A percentile compares a stretch with the other conserved stretches of the same genome.
phyloP scores from a whole-genome alignment of 345 rosid species.

The Litchi chinensis region DNA sequence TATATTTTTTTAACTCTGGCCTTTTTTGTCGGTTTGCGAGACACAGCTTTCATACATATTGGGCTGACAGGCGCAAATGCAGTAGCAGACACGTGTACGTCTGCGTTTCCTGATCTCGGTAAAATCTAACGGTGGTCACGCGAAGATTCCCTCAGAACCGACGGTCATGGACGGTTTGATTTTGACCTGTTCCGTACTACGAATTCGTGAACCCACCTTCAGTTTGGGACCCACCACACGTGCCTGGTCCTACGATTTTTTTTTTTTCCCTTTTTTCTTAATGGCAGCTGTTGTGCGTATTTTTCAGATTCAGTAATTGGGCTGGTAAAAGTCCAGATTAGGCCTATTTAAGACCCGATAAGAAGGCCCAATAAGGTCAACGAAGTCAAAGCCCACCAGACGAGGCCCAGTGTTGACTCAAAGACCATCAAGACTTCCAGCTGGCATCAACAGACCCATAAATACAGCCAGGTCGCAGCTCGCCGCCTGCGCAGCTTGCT shows the following conservation, averaged over 20 bases:
- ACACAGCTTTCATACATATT: constrained; percentile 6
- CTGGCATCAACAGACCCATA: too few species aligned
- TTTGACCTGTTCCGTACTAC: neutral
- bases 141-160: constrained; percentile 25
- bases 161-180: constrained; percentile 18
- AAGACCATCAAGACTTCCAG: too few species aligned
- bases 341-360: too few species aligned
- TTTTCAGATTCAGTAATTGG: too few species aligned
- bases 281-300: too few species aligned
- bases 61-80: neutral
- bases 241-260: constrained; percentile 3
- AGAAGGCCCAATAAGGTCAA: too few species aligned
- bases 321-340: too few species aligned
- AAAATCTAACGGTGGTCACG: constrained; percentile 23
- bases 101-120: neutral
- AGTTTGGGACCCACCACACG: neutral
- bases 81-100: constrained; percentile 26
- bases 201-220: neutral
- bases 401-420: too few species aligned
- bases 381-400: too few species aligned
- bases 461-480: too few species aligned
- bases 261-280: neutral
- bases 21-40: constrained; percentile 28
- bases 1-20: neutral
- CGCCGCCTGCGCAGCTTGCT: too few species aligned